Percentiles rank a stretch among this genome's conserved stretches.
phyloP scores from a whole-genome alignment of 2,329 filamentous ascomycete species.

The Penicillium digitatum region DNA sequence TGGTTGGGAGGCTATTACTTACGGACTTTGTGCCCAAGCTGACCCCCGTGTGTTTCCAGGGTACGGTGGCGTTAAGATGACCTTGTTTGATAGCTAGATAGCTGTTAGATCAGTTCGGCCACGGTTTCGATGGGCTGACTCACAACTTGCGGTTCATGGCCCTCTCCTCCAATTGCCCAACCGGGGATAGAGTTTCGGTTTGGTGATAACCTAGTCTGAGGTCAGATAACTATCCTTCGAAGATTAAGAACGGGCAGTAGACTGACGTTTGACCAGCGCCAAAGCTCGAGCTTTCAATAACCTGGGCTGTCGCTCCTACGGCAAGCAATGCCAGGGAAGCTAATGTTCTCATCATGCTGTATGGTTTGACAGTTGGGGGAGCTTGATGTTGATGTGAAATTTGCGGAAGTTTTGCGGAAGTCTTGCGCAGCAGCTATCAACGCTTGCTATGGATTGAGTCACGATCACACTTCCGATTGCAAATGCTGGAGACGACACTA shows the following conservation, averaged over 20 bases:
- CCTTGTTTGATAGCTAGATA: conserved; percentile 70
- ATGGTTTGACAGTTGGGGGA: conserved; percentile 4
- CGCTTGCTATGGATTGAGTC: conserved; percentile 9
- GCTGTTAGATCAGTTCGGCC: conserved; percentile 12
- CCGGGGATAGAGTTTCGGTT: conserved; percentile 50
- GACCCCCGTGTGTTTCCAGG: conserved; percentile 82
- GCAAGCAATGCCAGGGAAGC: conserved; percentile 44
- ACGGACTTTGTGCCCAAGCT: conserved; percentile 67
- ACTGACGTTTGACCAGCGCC: conserved; percentile 63
- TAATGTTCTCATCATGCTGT: conserved; percentile 40
- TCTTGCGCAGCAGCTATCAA: conserved; percentile 4
- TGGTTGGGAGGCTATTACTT: conserved; percentile 19
- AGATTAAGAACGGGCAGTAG: neutral
- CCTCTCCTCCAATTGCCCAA: conserved; percentile 54
- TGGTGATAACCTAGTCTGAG: conserved; percentile 56
- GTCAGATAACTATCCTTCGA: conserved; percentile 6
- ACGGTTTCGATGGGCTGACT: conserved; percentile 8
- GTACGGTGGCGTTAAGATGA: conserved; percentile 84
- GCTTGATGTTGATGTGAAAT: neutral
- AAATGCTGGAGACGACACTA: conserved; percentile 35
- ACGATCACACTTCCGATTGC: conserved; percentile 18
- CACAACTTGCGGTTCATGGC: conserved; percentile 53
- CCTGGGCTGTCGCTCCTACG: conserved; percentile 56
- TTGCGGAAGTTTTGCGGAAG: neutral
- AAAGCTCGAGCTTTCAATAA: conserved; percentile 73